These are phyloP conservation scores for Aureobasidium sp. DNA, from an alignment of 2,329 filamentous ascomycete genomes.

Conservation along the genomic window DNA sequence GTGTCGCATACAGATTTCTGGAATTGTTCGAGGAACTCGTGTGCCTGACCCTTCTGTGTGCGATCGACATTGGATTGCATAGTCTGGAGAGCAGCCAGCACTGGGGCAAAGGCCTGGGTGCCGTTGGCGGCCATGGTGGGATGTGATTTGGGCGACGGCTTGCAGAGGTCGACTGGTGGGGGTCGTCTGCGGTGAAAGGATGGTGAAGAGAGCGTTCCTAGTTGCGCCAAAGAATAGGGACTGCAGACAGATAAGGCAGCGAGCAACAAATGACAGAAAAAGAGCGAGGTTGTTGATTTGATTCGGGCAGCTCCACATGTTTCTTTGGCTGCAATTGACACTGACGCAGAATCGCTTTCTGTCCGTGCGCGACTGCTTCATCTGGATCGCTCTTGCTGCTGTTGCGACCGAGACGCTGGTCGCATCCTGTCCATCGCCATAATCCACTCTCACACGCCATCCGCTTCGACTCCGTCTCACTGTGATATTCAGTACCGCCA, in stretches of 20 bases:
- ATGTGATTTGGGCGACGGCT: not conserved
- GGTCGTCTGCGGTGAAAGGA: not conserved
- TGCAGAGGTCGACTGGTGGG: not conserved
- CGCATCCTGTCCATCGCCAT: not conserved
- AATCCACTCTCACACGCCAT: not conserved
- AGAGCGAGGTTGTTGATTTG: conserved; percentile 1
- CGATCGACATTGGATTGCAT: conserved; percentile 80
- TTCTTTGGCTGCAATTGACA: conserved; percentile 5
- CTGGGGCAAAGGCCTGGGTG: conserved; percentile 67
- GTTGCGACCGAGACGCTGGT: not conserved
- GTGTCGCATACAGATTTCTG: conserved; percentile 74
- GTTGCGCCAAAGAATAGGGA: not conserved
- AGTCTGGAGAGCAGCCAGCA: conserved; percentile 79
- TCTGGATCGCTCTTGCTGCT: not conserved
- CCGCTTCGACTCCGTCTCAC: not conserved
- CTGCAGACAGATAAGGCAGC: not conserved
- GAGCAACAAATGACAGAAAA: not conserved
- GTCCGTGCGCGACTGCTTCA: conserved; percentile 4
- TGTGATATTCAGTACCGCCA: too few species aligned
- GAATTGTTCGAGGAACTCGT: conserved; percentile 86
- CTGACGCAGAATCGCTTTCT: not conserved
- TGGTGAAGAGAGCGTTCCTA: not conserved
- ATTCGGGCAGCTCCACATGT: not conserved
- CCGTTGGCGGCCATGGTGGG: conserved; percentile 38
- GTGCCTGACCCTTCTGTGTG: conserved; percentile 78